Evolutionary conservation across 2,329 filamentous ascomycete species (phyloP), one percentile per base, ranked within the genome.

Genomic region (Trichoderma hamatum): DNA sequence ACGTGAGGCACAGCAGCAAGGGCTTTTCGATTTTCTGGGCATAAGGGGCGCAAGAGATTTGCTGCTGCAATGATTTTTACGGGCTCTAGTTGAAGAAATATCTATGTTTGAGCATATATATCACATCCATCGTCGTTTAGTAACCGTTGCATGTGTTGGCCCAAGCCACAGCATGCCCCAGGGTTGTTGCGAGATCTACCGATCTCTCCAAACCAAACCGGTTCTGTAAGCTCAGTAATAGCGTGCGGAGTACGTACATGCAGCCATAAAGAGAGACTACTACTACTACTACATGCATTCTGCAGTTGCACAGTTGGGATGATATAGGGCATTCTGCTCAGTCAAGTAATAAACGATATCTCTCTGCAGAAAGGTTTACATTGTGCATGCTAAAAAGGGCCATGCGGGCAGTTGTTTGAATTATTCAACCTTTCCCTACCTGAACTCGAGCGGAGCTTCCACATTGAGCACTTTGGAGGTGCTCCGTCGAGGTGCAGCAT

Each of bases 221-320:
- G 36, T 58, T 55, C 64, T 58, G 54, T 67, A 46, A 30, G 58
- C 34, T 59, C 28, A 58, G 39, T 51, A 56, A 54, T 51, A 56
- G 64, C 54, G 64, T 49, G 64, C 54, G 64, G 64, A 67, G 64
- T 34, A 66, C 16, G 32, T 54, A 43, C 62, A 64, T 64, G n/a
- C 11, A 55, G 32, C 24, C 11, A 19, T 21, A 49, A 28, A 56
- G 26, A 19, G 39, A 32, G 13, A 26, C 21, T n/a, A n/a, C n/a
- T n/a, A n/a, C n/a, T n/a, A n/a, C n/a, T n/a, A n/a, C n/a, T 7
- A 46, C 49, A 34, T n/a, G 28, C 5, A 26, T 26, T 13, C 32
- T 16, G 54, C 28, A n/a, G 36, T 9, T 9, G 9, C 24, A 64
- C 21, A n/a, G 26, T 21, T 54, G 61, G 49, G 10, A 28, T 28